Evolutionary conservation across 495 filamentous ascomycete species (phyloP), one percentile per base, ranked within the genome.

Genomic region (Lasiosphaeria hispida): DNA sequence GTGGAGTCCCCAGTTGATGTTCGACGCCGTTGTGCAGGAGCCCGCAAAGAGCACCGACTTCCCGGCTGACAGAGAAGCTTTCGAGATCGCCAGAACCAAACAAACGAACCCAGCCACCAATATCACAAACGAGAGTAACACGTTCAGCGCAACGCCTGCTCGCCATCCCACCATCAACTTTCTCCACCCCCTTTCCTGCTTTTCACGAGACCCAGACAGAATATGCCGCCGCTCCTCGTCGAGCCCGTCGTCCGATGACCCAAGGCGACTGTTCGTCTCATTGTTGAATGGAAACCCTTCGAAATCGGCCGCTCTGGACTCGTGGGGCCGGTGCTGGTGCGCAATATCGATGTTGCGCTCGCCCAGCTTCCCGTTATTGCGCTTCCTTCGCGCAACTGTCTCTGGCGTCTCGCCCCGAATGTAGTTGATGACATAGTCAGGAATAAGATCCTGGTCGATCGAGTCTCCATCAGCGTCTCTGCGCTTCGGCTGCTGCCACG

Each of bases 351-450:
- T 66, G 7, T 60, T 64, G 8, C 67, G 67, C 41, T 72, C 59
- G 10, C 64, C 68, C 51, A 70, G 66, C 55, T 69, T 64, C n/a
- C 60, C 69, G 36, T 59, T 66, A 37, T 77, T 70, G 10, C 40
- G 53, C 60, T 74, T 73, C 50, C 71, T 70, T 57, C 67, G 63
- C 10, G 76, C 73, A 5, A 73, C 60, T 42, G 70, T 74, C 53
- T 76, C 75, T 3, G 74, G 72, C 13, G 74, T 74, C 60, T 77
- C 74, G 37, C 74, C 71, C 38, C 70, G 53, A 38, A 79, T 67
- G 58, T 73, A 79, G 53, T 73, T 78, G 55, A 73, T 65, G 19
- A 78, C 72, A 49, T 78, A 79, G 52, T 78, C 75, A 6, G 75
- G 77, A 10, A 78, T 68, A 13, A 78, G 55, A 57, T 70, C 69